phyloP scores from a whole-genome alignment of 2,329 filamentous ascomycete species.

The Geosmithia flava region DNA sequence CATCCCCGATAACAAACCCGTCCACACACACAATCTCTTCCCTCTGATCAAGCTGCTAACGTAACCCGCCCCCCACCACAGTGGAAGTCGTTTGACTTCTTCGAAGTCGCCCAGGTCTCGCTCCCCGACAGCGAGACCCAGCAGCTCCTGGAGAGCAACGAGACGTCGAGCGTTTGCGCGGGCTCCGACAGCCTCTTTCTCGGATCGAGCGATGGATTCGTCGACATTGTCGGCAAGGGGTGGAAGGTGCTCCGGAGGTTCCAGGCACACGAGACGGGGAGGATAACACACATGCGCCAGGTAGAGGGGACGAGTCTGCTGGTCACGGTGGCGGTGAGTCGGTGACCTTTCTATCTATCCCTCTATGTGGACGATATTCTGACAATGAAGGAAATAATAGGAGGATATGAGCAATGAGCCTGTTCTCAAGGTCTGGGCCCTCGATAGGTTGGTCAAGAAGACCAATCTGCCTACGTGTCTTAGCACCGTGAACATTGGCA shows the following conservation, averaged over 20 bases:
- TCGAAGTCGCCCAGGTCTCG: constrained; percentile 80
- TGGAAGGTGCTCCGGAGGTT: constrained; percentile 85
- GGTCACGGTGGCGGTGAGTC: constrained; percentile 59
- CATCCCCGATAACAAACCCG: too few species aligned
- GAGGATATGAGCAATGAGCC: constrained; percentile 86
- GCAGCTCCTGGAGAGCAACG: constrained; percentile 68
- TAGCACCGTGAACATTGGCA: constrained; percentile 75
- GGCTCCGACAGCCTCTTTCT: constrained; percentile 85
- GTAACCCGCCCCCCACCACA: constrained; percentile 19
- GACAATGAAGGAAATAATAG: constrained; percentile 17
- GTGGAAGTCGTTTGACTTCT: constrained; percentile 99
- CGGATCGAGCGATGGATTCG: constrained; percentile 70
- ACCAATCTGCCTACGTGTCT: constrained; percentile 80
- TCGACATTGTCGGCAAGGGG: constrained; percentile 75
- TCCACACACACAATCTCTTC: neutral
- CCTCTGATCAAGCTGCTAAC: neutral
- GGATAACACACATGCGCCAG: constrained; percentile 86
- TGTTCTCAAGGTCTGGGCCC: constrained; percentile 89
- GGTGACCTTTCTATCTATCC: neutral
- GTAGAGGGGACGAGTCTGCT: constrained; percentile 77
- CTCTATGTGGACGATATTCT: neutral
- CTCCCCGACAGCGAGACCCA: constrained; percentile 68
- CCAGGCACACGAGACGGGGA: constrained; percentile 68
- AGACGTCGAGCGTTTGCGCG: constrained; percentile 72
- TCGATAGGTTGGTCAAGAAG: constrained; percentile 91